A percentile compares a stretch with the other conserved stretches of the same genome.
Evolutionary conservation across 257 asterid genomes (phyloP).

Genomic region (Capsicum pubescens): DNA sequence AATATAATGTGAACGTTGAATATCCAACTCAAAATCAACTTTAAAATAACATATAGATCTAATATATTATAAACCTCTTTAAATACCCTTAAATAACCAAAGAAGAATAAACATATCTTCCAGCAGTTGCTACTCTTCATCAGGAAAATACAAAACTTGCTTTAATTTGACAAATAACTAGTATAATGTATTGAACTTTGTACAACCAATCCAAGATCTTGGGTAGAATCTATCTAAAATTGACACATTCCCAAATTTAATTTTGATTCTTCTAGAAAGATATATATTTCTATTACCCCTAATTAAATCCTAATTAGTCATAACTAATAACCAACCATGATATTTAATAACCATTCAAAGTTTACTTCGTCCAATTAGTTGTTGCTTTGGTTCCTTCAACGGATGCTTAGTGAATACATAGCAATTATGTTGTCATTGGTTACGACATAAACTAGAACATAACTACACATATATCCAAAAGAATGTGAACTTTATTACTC

Average conservation of each 20-base stretch:
- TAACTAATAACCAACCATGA: not conserved
- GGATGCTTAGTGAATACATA: not conserved
- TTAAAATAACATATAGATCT: not conserved
- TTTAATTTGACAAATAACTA: slow-evolving; percentile 1
- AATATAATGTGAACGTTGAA: too few species aligned
- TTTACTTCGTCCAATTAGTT: slow-evolving; percentile 20
- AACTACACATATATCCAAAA: not conserved
- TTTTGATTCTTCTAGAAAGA: slow-evolving; percentile 14
- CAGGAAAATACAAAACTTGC: not conserved
- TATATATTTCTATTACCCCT: not conserved
- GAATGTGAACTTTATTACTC: too few species aligned
- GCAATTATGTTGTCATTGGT: not conserved
- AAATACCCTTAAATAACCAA: too few species aligned
- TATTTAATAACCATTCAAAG: slow-evolving; percentile 16
- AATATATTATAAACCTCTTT: too few species aligned
- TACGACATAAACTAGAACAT: not conserved
- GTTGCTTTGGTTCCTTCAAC: slow-evolving; percentile 19
- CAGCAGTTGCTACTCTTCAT: not conserved
- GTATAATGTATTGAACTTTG: not conserved
- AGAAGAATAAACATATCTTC: not conserved
- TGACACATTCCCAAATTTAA: not conserved
- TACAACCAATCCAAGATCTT: slow-evolving; percentile 4
- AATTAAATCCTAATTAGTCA: not conserved
- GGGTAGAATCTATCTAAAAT: not conserved
- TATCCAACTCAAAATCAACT: not conserved